Evolutionary conservation across 139 green algal genomes (phyloP), one percentile per base, ranked within the genome.

Genomic region (Chlorella sp.): DNA sequence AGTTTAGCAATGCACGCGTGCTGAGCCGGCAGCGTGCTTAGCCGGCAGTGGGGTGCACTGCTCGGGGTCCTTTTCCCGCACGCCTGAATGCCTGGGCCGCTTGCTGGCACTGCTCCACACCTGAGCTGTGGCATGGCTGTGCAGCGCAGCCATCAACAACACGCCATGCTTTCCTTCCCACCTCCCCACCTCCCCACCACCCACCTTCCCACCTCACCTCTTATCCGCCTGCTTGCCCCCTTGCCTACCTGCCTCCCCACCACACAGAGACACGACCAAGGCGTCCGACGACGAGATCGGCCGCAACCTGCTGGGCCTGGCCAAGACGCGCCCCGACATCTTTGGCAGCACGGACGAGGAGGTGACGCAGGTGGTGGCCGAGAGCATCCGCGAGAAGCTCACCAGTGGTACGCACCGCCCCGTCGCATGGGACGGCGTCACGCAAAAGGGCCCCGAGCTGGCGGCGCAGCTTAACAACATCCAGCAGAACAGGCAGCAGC

Each of bases 231-330:
- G n/a, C n/a, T n/a, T n/a, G n/a, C n/a, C n/a, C 42, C 17, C 17
- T 55, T 55, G 10, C 42, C 42, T 24, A 55, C 17, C 42, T 55
- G 42, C 17, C 42, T 55, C 42, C 20, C 32, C 5, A 55, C 33
- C 17, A 6, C 71, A 78, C 59, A 73, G 75, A 34, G 79, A 81
- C 67, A 77, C 55, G 29, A 85, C 79, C 31, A 79, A 79, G 71
- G 95, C 95, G 20, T 74, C 60, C 29, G 94, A 99, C 77, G 93
- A 98, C 35, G 95, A 99, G 83, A 97, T 99, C 76, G 81, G 79
- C 0, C 67, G 79, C 74, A 99, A 99, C 84, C 86, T 99, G 34
- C n/a, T 76, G 35, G 71, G 73, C 17, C 88, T 99, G 35, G 92
- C 94, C 1, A 67, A 69, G 22, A 95, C 89, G 30, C 86, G 93